Evolutionary conservation across 169 alveolate species (phyloP), one percentile per base, ranked within the genome.

Genomic region (Eimeria necatrix): DNA sequence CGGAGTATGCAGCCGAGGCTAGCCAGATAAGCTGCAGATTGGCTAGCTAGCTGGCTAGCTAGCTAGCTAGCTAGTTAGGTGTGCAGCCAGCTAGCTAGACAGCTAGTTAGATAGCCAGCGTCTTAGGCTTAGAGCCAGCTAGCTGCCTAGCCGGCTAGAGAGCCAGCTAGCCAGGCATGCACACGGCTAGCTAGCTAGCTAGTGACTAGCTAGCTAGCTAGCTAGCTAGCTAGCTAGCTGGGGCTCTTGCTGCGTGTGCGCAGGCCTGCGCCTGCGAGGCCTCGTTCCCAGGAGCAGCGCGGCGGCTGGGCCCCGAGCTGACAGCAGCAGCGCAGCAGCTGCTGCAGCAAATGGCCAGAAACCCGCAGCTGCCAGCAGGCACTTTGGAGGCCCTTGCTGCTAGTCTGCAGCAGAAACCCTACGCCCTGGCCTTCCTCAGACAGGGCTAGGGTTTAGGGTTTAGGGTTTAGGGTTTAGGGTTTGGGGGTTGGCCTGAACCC

Each of bases 261-360:
- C 86, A 76, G 86, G 86, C 86, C 61, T 76, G 86, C 22, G 86
- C 86, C 10, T 76, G 86, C 86, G 86, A 76, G 61, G 61, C 61
- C 22, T 76, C 86, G 61, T 76, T 76, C 61, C 86, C 86, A 3
- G 86, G 86, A 3, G 86, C 86, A 12, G 56, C 61, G 20, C 51
- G 86, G 7, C 51, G 60, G 26, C 4, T 76, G 3, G 86, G 86
- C 32, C 2, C 14, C 51, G 86, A 76, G 61, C 61, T 76, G 56
- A 76, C 61, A 46, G 86, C 86, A 12, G 56, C 86, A 76, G 86
- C 86, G 22, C 86, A 76, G 86, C 86, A 76, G 86, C 86, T 76
- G 61, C 86, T 76, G 86, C 86, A 46, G 61, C 52, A 76, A 32
- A 76, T 76, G 86, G 14, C 64, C 5, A 64, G 20, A 14, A 76